Percentiles rank a stretch among this genome's conserved stretches.
Conservation (phyloP, 331 rosid genomes). For the Acacia pycnantha region DNA sequence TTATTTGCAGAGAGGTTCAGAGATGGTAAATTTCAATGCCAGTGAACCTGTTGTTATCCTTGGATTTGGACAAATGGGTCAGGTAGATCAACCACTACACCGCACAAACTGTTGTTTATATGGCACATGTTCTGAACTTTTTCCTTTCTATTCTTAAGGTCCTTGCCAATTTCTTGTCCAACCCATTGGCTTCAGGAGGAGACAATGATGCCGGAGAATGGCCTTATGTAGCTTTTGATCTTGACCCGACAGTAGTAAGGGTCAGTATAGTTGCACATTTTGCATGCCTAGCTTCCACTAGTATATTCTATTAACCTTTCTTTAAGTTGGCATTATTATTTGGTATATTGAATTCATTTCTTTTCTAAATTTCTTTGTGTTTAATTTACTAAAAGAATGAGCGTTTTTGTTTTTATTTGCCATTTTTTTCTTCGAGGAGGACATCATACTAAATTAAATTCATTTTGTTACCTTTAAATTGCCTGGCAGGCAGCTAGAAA, state of each 20-base stretch:
- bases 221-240: constrained; percentile 88
- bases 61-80: constrained; percentile 99
- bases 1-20: constrained; percentile 57
- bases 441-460: constrained; percentile 9
- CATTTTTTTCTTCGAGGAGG: background rate
- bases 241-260: constrained; percentile 83
- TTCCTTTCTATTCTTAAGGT: constrained; percentile 49
- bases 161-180: constrained; percentile 88
- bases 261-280: constrained; percentile 40
- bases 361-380: background rate
- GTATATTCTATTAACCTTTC: constrained; percentile 1
- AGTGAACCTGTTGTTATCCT: constrained; percentile 86
- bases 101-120: constrained; percentile 27
- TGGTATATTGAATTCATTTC: background rate
- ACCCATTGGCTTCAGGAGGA: constrained; percentile 76
- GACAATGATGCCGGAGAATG: constrained; percentile 59
- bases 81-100: constrained; percentile 52
- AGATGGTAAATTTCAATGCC: constrained; percentile 55
- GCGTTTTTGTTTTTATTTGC: background rate
- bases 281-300: too few relatives aligned
- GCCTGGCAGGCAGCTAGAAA: constrained; percentile 65
- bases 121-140: constrained; percentile 25
- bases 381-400: background rate
- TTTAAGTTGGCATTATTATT: background rate
- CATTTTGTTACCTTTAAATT: constrained; percentile 5